These are phyloP conservation scores for Orbilia ellipsospora DNA, from an alignment of 2,329 filamentous ascomycete species.

Conservation along the genomic window DNA sequence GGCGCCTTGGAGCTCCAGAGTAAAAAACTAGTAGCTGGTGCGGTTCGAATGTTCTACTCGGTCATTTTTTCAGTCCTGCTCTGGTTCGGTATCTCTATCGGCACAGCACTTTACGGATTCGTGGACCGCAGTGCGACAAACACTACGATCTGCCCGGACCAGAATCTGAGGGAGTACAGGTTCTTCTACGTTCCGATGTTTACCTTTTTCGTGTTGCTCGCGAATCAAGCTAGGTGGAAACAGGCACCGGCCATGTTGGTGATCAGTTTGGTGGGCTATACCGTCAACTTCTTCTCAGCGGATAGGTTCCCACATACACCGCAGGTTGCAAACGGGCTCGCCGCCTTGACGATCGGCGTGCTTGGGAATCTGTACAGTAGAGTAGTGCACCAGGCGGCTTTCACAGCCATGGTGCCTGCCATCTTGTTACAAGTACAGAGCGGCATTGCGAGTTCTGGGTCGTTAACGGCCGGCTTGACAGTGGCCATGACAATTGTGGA, in stretches of 20 bases:
- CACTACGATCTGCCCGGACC: constrained; percentile 65
- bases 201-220: constrained; percentile 65
- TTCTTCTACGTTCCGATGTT: constrained; percentile 81
- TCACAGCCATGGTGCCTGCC: constrained; percentile 84
- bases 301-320: constrained; percentile 75
- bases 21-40: constrained; percentile 75
- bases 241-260: constrained; percentile 80
- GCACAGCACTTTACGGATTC: constrained; percentile 72
- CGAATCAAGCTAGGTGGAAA: constrained; percentile 81
- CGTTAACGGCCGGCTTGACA: constrained; percentile 64
- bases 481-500: constrained; percentile 54
- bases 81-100: constrained; percentile 78
- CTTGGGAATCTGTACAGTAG: constrained; percentile 83
- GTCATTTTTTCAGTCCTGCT: constrained; percentile 79
- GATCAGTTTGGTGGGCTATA: constrained; percentile 79
- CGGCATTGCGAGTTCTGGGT: constrained; percentile 71
- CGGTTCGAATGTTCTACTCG: constrained; percentile 78
- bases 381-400: constrained; percentile 80
- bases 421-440: constrained; percentile 79
- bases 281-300: constrained; percentile 78
- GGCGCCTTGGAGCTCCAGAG: constrained; percentile 75
- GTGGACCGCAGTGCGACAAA: constrained; percentile 69
- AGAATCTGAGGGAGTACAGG: constrained; percentile 68
- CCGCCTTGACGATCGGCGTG: constrained; percentile 79
- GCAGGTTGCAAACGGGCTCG: constrained; percentile 81